Evolutionary conservation across 1,284 basidiomycete genomes (phyloP).

Genomic region (Pterula multifida): DNA sequence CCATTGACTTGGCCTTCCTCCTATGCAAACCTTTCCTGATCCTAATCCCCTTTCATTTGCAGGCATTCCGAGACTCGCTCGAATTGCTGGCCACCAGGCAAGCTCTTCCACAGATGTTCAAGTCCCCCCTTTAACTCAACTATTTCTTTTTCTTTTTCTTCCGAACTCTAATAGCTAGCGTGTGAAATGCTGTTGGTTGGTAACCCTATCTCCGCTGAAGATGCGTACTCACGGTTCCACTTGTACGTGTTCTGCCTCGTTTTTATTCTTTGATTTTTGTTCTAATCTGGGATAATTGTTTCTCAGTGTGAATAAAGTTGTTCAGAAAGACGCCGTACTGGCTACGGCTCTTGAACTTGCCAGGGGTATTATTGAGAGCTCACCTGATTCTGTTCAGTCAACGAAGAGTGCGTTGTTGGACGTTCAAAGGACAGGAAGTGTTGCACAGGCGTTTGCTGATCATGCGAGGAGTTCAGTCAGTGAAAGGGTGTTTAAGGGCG

Average conservation of each 20-base stretch:
- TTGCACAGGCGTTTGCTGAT: constrained; percentile 41
- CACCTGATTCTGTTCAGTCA: constrained; percentile 71
- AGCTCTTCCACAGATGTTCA: no score
- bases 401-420: constrained; percentile 56
- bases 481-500: constrained; percentile 42
- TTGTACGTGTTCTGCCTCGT: constrained; percentile 48
- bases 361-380: constrained; percentile 48
- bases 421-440: constrained; percentile 37
- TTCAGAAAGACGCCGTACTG: constrained; percentile 31
- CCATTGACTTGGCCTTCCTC: no score
- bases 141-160: no score
- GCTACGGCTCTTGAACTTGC: constrained; percentile 56
- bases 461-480: constrained; percentile 37
- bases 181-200: constrained; percentile 72
- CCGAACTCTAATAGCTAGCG: constrained; percentile 39
- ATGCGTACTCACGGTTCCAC: constrained; percentile 53
- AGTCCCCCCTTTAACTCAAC: no score
- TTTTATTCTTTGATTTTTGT: constrained; percentile 35
- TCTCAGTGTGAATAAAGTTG: neutral
- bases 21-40: no score
- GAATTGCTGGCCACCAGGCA: neutral
- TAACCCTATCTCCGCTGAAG: constrained; percentile 48
- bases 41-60: neutral
- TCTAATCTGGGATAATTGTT: neutral
- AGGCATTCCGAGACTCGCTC: neutral